Conservation (phyloP, 2,329 filamentous ascomycete species). For the Nannizziopsis barbatae region DNA sequence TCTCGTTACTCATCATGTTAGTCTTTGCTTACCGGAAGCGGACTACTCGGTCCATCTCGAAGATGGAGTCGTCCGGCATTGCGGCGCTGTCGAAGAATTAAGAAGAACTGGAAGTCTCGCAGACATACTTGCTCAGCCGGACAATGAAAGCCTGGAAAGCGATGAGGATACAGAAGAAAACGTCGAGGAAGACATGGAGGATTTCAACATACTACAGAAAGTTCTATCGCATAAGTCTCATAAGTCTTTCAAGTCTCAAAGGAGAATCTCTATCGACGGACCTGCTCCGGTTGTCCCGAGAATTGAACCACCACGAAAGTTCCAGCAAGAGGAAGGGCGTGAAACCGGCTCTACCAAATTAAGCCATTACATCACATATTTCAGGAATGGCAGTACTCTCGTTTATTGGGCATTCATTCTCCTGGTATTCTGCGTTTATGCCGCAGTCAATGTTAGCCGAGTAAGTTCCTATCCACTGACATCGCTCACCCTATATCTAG, state of each 20-base stretch:
- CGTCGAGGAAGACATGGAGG: conserved; percentile 26
- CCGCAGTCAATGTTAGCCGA: conserved; percentile 43
- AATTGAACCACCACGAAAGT: conserved; percentile 47
- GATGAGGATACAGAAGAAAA: conserved; percentile 38
- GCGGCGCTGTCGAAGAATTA: conserved; percentile 54
- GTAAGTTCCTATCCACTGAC: conserved; percentile 25
- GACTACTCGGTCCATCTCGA: conserved; percentile 65
- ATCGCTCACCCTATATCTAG: too few relatives aligned
- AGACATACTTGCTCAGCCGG: conserved; percentile 31
- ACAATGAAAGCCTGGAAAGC: conserved; percentile 39
- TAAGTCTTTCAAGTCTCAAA: too few relatives aligned
- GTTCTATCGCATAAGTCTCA: conserved; percentile 24
- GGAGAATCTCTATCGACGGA: background rate
- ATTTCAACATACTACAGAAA: conserved; percentile 38
- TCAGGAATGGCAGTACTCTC: conserved; percentile 54
- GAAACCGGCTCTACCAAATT: conserved; percentile 59
- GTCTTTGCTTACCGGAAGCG: conserved; percentile 56
- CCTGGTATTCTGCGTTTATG: conserved; percentile 44
- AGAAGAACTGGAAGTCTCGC: conserved; percentile 32
- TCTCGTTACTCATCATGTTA: conserved; percentile 69
- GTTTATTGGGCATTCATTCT: conserved; percentile 49
- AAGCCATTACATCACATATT: conserved; percentile 56
- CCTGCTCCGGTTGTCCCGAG: conserved; percentile 13
- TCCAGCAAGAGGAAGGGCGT: conserved; percentile 63
- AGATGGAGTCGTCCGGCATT: conserved; percentile 53